Evolutionary conservation across 2,329 filamentous ascomycete genomes (phyloP).

Genomic region (Sordariomycetes sp.): DNA sequence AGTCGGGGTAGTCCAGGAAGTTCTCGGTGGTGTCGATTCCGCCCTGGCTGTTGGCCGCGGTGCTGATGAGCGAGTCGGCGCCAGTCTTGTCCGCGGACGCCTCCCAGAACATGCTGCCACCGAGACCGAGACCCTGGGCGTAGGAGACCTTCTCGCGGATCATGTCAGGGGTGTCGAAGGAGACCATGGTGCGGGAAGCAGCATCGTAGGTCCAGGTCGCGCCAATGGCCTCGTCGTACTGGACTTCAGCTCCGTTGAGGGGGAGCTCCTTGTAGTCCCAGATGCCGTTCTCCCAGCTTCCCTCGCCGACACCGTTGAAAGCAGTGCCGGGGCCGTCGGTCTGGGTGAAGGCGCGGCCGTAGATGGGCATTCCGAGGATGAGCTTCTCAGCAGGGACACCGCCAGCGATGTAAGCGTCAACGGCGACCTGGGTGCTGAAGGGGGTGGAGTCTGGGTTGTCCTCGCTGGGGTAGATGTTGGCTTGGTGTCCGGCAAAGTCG

Average conservation of each 20-base stretch:
- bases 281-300: constrained; percentile 64
- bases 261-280: constrained; percentile 80
- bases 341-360: constrained; percentile 16
- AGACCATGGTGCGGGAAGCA: constrained; percentile 52
- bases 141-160: constrained; percentile 55
- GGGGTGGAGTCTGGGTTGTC: constrained; percentile 51
- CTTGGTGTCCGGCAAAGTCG: constrained; percentile 53
- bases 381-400: constrained; percentile 59
- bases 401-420: constrained; percentile 54
- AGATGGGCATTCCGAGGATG: constrained; percentile 66
- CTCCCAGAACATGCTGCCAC: constrained; percentile 84
- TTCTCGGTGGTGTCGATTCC: constrained; percentile 38
- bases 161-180: constrained; percentile 58
- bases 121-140: constrained; percentile 52
- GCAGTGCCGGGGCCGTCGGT: constrained; percentile 56
- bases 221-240: constrained; percentile 45
- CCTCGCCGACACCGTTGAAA: constrained; percentile 55
- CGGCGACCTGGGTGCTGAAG: constrained; percentile 57
- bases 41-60: constrained; percentile 29
- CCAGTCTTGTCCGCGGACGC: constrained; percentile 57
- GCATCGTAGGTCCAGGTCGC: constrained; percentile 66
- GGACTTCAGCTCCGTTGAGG: constrained; percentile 44
- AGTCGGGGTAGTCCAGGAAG: constrained; percentile 40
- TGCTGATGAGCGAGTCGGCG: constrained; percentile 49
- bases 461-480: constrained; percentile 56